phyloP scores from a whole-genome alignment of 768 basidiomycete species.

The Panus rudis region DNA sequence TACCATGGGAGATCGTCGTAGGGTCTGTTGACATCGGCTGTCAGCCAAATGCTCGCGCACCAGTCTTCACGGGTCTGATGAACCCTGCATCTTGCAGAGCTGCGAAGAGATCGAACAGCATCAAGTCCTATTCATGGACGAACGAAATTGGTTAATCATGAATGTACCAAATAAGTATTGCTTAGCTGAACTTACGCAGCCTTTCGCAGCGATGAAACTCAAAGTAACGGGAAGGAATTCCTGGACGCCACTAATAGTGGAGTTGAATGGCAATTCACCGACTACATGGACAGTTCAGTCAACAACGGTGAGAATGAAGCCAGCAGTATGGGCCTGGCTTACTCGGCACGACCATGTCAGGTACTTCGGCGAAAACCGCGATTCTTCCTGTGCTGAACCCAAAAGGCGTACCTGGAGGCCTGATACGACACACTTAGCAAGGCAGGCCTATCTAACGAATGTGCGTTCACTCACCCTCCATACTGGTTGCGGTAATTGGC shows the following conservation, averaged over 20 bases:
- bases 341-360: conserved; percentile 27
- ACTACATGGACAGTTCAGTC: conserved; percentile 6
- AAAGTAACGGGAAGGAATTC: conserved; percentile 25
- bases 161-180: background rate
- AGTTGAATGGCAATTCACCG: conserved; percentile 23
- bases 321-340: conserved; percentile 2
- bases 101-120: conserved; percentile 24
- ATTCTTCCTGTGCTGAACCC: conserved; percentile 20
- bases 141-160: background rate
- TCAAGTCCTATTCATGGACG: conserved; percentile 15
- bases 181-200: conserved; percentile 18
- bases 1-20: background rate
- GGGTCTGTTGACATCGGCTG: background rate
- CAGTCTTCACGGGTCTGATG: conserved; percentile 15
- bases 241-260: conserved; percentile 19
- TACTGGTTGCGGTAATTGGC: conserved; percentile 21
- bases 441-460: background rate
- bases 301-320: background rate
- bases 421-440: background rate
- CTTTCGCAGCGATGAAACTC: conserved; percentile 23
- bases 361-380: conserved; percentile 17
- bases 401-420: conserved; percentile 17
- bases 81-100: conserved; percentile 19
- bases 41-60: conserved; percentile 13
- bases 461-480: conserved; percentile 11